Evolutionary conservation across 768 basidiomycete species (phyloP).

Genomic region (Suillus weaverae): DNA sequence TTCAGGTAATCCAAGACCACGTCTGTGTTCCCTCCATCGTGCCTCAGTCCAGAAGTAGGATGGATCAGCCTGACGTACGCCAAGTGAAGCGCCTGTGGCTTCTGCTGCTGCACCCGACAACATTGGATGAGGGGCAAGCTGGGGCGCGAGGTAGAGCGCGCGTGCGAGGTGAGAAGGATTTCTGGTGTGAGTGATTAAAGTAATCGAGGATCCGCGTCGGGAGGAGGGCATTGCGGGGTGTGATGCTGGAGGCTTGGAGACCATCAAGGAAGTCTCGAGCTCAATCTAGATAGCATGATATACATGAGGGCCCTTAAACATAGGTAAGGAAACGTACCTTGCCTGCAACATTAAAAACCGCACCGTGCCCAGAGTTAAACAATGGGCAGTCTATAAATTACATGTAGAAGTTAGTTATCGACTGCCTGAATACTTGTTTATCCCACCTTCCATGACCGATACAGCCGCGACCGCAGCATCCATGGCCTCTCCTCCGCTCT

Average conservation of each 20-base stretch:
- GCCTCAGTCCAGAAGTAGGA: constrained; percentile 77
- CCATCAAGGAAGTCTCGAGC: constrained; percentile 78
- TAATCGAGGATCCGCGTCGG: constrained; percentile 62
- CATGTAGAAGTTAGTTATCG: background rate
- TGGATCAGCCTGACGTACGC: constrained; percentile 61
- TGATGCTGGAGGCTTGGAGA: constrained; percentile 71
- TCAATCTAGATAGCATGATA: constrained; percentile 57
- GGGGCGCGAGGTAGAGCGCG: constrained; percentile 68
- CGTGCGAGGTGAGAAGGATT: constrained; percentile 76
- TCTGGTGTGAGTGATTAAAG: constrained; percentile 63
- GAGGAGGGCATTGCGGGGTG: constrained; percentile 57
- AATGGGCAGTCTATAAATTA: constrained; percentile 60
- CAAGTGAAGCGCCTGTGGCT: constrained; percentile 52
- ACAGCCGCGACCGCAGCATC: constrained; percentile 81
- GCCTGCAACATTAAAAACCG: constrained; percentile 79
- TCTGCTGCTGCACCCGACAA: constrained; percentile 70
- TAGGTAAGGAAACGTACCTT: constrained; percentile 48
- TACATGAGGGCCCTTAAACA: background rate
- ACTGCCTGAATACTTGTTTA: background rate
- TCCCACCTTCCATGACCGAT: constrained; percentile 65
- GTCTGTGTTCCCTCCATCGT: constrained; percentile 77
- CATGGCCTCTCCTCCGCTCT: constrained; percentile 74
- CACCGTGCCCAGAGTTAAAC: constrained; percentile 80
- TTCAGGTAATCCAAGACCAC: constrained; percentile 72
- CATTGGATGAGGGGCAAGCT: constrained; percentile 63